Evolutionary conservation across 495 filamentous ascomycete species (phyloP), one percentile per base, ranked within the genome.

Genomic region (Lichina pygmaea): DNA sequence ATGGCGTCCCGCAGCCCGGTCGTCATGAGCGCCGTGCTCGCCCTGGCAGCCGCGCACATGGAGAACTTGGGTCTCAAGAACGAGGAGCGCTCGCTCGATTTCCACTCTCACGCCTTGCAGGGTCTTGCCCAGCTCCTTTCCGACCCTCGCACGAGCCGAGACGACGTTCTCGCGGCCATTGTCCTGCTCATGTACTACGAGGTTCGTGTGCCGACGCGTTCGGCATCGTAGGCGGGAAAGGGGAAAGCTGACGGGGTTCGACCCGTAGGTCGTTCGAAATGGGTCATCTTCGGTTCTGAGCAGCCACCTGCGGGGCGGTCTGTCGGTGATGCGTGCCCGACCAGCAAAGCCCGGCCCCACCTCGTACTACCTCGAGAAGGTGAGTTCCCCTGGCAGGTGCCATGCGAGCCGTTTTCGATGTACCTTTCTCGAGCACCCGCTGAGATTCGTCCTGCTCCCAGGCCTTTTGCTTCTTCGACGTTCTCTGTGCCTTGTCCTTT

Each of bases 391-490:
- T 12, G 43, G 7, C 30, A 41, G 40, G 12, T 16, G 12, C 38
- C 12, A 4, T 4, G 38, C 3, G 12, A 4, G 12, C 38, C 17
- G 15, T n/a, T n/a, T 40, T 4, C 38, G 2, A 40, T 40, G 38
- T 4, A 40, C 42, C 30, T 2, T 38, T 39, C 24, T 24, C 24
- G 24, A 24, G 24, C 24, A 24, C 24, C 24, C 4, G 24, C 24
- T 24, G 2, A 24, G 24, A 24, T 4, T 24, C 24, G 24, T 24
- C 10, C 33, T 51, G n/a, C 7, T 10, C 37, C 40, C 39, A 73
- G 68, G 70, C 70, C 3, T 76, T 76, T 47, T 64, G 70, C 6
- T 76, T 73, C 50, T 76, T 75, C 56, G 72, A 76, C 52, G 72
- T 76, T 12, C 72, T 74, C 15, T 63, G 70, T 8, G 72, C 72